These are phyloP conservation scores for Cercospora beticola DNA, from an alignment of 2,329 filamentous ascomycete genomes.

Conservation along the genomic window DNA sequence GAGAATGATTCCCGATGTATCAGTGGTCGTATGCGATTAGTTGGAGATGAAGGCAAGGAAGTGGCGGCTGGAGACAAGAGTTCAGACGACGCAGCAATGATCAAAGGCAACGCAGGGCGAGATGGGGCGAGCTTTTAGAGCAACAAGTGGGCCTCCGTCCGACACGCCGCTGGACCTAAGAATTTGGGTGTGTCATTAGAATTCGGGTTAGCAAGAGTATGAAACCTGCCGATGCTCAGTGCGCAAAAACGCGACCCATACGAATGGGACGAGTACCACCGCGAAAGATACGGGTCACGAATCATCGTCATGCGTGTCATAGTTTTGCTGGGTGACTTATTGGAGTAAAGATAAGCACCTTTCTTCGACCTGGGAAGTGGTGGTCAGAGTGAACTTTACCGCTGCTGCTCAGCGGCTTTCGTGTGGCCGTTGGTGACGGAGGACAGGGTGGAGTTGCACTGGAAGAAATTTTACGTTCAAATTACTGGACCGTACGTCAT, in stretches of 20 bases:
- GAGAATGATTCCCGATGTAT: background rate
- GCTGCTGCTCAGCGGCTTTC: background rate
- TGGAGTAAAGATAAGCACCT: constrained; percentile 8
- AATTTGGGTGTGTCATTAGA: constrained; percentile 18
- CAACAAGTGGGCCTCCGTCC: background rate
- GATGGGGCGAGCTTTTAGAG: constrained; percentile 14
- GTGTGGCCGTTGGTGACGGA: background rate
- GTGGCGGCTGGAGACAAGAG: constrained; percentile 13
- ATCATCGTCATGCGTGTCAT: constrained; percentile 3
- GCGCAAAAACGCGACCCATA: constrained; percentile 11
- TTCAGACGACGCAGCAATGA: constrained; percentile 5
- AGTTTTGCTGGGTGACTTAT: constrained; percentile 1
- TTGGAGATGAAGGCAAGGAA: background rate
- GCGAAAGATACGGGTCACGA: constrained; percentile 16
- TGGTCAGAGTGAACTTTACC: background rate
- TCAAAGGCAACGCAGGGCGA: constrained; percentile 14
- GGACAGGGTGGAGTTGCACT: background rate
- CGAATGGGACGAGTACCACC: constrained; percentile 12
- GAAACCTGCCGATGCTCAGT: constrained; percentile 14
- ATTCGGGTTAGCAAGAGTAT: constrained; percentile 5
- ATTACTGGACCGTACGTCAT: background rate
- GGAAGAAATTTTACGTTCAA: background rate
- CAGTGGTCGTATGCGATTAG: background rate
- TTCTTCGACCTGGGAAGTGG: background rate
- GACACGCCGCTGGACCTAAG: constrained; percentile 2